phyloP scores from a whole-genome alignment of 164 flowering plant species.

The Vitis labrusca region DNA sequence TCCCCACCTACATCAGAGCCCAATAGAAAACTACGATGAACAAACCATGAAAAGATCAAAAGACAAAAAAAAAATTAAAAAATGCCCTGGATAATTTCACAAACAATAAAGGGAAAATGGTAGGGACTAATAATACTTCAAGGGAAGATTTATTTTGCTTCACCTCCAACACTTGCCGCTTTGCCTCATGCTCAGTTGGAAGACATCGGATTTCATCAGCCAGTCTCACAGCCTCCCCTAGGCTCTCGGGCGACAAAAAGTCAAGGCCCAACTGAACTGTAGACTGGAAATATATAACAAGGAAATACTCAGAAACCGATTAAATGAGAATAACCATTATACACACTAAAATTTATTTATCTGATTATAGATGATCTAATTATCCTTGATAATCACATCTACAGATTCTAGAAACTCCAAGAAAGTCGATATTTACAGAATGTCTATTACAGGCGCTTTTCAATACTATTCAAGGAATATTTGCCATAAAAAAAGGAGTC shows the following conservation, averaged over 20 bases:
- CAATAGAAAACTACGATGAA: constrained; percentile 3
- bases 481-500: too few species aligned
- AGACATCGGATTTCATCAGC: constrained; percentile 85
- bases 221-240: constrained; percentile 63
- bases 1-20: constrained; percentile 69
- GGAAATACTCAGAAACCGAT: neutral
- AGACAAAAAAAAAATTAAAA: constrained; percentile 1
- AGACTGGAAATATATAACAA: constrained; percentile 52
- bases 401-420: too few species aligned
- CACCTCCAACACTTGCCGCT: constrained; percentile 84
- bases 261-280: constrained; percentile 84
- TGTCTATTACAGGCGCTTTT: too few species aligned
- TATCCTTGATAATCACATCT: too few species aligned
- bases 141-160: constrained; percentile 10
- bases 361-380: too few species aligned
- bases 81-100: neutral
- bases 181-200: constrained; percentile 82
- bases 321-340: constrained; percentile 1
- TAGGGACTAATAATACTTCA: constrained; percentile 3
- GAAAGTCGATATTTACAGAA: too few species aligned
- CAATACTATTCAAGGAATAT: too few species aligned
- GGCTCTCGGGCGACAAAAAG: constrained; percentile 90
- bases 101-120: constrained; percentile 2
- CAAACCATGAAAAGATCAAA: neutral
- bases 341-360: neutral